A percentile compares a stretch with the other conserved stretches of the same genome.
Evolutionary conservation across 106 monocot genomes (phyloP).

Genomic region (Ottelia alismoides): DNA sequence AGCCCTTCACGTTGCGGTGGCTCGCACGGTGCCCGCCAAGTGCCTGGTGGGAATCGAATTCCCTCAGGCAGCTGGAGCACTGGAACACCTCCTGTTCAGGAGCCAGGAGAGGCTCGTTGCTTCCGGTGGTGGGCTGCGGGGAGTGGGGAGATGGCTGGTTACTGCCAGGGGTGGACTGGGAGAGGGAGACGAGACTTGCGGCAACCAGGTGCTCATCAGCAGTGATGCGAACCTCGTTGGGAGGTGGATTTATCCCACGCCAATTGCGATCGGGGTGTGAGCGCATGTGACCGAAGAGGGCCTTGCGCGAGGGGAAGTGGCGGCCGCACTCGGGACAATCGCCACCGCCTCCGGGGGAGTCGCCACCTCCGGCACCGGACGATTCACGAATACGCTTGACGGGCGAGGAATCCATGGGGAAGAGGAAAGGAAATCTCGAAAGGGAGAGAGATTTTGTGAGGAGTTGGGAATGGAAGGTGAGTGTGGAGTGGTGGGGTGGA

Average conservation of each 20-base stretch:
- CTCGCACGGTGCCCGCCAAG: slow-evolving; percentile 25
- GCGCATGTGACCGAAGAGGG: slow-evolving; percentile 82
- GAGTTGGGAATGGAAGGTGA: neutral
- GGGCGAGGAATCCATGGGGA: neutral
- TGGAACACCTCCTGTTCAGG: neutral
- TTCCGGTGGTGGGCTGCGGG: neutral
- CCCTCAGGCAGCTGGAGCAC: slow-evolving; percentile 12
- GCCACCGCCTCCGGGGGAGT: neutral
- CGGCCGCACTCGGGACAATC: slow-evolving; percentile 64
- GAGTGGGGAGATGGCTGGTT: neutral
- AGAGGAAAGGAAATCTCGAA: too few species aligned
- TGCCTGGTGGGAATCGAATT: slow-evolving; percentile 20
- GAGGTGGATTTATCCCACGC: slow-evolving; percentile 62
- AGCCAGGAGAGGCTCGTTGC: neutral
- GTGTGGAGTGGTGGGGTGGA: too few species aligned
- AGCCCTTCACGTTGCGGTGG: slow-evolving; percentile 24
- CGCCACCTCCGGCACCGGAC: neutral
- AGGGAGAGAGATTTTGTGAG: too few species aligned
- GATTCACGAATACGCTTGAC: neutral
- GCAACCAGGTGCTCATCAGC: slow-evolving; percentile 27
- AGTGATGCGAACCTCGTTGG: slow-evolving; percentile 1
- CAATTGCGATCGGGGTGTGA: slow-evolving; percentile 71
- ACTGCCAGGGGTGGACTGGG: neutral
- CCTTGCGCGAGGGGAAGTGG: slow-evolving; percentile 62
- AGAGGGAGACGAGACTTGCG: slow-evolving; percentile 17